phyloP scores from a whole-genome alignment of 1,284 basidiomycete species.

The Boletellus dicymbophilus region DNA sequence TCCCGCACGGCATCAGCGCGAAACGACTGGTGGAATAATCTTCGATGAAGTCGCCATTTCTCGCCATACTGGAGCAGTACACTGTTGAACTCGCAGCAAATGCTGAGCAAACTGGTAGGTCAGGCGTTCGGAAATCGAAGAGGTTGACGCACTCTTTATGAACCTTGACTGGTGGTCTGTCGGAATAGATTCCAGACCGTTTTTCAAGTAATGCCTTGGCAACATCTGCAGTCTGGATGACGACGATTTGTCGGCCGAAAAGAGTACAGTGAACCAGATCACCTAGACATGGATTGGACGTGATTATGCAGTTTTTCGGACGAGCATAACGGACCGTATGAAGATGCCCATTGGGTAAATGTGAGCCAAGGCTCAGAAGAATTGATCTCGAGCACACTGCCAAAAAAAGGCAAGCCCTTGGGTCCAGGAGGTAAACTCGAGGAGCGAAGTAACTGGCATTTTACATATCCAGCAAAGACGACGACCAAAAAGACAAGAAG shows the following conservation, averaged over 20 bases:
- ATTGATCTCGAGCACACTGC: constrained; percentile 28
- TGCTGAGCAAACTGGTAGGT: constrained; percentile 9
- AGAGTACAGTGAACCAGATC: constrained; percentile 29
- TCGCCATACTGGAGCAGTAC: constrained; percentile 32
- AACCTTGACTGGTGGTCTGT: constrained; percentile 31
- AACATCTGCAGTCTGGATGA: constrained; percentile 33
- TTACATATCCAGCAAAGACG: constrained; percentile 13
- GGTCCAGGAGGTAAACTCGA: constrained; percentile 29
- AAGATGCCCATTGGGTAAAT: constrained; percentile 31
- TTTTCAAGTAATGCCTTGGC: constrained; percentile 37
- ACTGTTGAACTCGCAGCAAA: constrained; percentile 34
- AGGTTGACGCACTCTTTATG: constrained; percentile 19
- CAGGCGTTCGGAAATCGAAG: neutral
- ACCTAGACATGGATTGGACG: constrained; percentile 13
- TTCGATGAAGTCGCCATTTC: constrained; percentile 33
- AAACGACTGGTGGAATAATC: constrained; percentile 35
- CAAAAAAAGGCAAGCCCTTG: constrained; percentile 31
- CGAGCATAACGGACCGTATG: constrained; percentile 22
- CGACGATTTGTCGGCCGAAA: constrained; percentile 24
- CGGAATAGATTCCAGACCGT: constrained; percentile 36
- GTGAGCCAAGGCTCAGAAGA: constrained; percentile 28
- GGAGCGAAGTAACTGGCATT: constrained; percentile 5
- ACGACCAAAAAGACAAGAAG: constrained; percentile 7
- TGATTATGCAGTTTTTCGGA: constrained; percentile 2
- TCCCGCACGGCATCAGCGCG: constrained; percentile 26